Percentiles rank a stretch among this genome's conserved stretches.
Evolutionary conservation across 164 flowering plant species (phyloP).

Genomic region (Chimonanthus salicifolius): DNA sequence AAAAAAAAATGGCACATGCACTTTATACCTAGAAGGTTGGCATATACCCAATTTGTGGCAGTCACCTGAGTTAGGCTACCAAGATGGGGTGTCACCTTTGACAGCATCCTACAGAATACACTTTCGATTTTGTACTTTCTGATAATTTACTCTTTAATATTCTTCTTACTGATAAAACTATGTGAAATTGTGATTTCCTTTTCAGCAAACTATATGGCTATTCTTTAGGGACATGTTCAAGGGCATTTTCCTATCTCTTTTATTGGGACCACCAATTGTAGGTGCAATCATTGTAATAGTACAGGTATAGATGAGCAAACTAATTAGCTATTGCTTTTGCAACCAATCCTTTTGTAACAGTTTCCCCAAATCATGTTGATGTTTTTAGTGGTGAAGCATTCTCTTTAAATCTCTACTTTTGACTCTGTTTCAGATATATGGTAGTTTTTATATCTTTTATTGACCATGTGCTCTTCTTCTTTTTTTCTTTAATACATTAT

Average conservation of each 20-base stretch:
- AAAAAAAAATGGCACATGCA: no score
- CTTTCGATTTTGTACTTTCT: neutral
- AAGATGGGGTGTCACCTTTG: no score
- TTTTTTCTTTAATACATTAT: neutral
- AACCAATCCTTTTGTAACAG: neutral
- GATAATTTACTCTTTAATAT: neutral
- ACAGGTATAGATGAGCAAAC: slow-evolving; percentile 46
- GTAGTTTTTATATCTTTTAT: neutral
- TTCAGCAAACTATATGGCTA: slow-evolving; percentile 92
- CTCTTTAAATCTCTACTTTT: neutral
- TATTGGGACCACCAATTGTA: slow-evolving; percentile 89
- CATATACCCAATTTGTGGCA: no score
- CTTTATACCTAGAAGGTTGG: no score
- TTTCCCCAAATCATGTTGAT: neutral
- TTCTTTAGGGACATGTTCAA: slow-evolving; percentile 88
- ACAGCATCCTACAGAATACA: no score
- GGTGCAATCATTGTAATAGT: slow-evolving; percentile 87
- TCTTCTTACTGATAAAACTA: neutral
- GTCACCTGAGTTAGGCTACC: no score
- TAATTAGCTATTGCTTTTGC: no score
- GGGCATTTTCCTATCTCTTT: slow-evolving; percentile 50
- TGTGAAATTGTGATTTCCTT: neutral
- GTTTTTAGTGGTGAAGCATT: neutral
- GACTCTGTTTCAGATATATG: neutral
- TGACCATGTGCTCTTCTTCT: neutral